Conservation (phyloP, 2,329 filamentous ascomycete genomes). For the Emergomyces pasteurianus region DNA sequence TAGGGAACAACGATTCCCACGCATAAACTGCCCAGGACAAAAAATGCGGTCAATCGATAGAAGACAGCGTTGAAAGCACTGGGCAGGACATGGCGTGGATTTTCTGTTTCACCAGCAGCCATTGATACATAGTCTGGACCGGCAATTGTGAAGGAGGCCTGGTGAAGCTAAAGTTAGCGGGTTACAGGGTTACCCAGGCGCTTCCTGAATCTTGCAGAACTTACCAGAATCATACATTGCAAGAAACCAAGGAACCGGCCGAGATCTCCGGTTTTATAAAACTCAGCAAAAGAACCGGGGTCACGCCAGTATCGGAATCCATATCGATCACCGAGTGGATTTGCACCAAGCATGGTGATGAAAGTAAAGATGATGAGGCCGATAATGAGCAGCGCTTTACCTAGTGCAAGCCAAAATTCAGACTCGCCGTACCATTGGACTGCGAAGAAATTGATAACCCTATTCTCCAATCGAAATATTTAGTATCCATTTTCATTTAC, state of each 20-base stretch:
- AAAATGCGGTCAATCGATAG: constrained; percentile 64
- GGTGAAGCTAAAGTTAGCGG: constrained; percentile 12
- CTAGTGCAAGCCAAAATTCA: constrained; percentile 62
- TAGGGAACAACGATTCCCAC: constrained; percentile 63
- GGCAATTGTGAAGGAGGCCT: constrained; percentile 55
- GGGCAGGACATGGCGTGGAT: constrained; percentile 57
- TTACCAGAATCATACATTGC: constrained; percentile 50
- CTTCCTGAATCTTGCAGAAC: not conserved
- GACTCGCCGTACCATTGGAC: constrained; percentile 66
- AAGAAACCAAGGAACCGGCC: constrained; percentile 68
- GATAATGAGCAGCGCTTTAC: constrained; percentile 60
- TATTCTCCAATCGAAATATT: constrained; percentile 11
- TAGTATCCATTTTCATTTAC: not conserved
- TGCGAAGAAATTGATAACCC: constrained; percentile 55
- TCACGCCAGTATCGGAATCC: constrained; percentile 58
- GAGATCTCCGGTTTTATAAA: constrained; percentile 51
- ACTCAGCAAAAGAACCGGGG: constrained; percentile 58
- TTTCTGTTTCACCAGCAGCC: constrained; percentile 58
- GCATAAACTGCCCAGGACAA: constrained; percentile 59
- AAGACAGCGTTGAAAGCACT: constrained; percentile 68
- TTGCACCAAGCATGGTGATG: constrained; percentile 71
- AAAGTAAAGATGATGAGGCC: constrained; percentile 67
- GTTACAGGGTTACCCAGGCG: not conserved
- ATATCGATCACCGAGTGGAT: constrained; percentile 58
- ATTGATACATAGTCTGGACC: constrained; percentile 55